Evolutionary conservation across 345 rosid genomes (phyloP).

Genomic region (Clausena lansium): DNA sequence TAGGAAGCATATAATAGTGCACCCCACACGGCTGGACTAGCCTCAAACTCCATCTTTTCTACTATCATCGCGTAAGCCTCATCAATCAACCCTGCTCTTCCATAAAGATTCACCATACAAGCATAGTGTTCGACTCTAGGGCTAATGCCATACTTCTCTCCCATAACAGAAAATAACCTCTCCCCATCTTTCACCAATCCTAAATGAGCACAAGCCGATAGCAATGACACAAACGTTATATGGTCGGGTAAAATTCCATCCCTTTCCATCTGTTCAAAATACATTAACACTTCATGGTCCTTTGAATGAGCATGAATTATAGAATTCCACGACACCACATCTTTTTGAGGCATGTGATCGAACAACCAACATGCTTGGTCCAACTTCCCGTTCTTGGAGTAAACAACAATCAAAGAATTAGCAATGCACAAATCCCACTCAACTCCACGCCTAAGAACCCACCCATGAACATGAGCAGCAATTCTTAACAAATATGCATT

Average conservation of each 20-base stretch:
- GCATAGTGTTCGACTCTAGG: slow-evolving; percentile 77
- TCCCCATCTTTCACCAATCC: slow-evolving; percentile 71
- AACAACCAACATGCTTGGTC: slow-evolving; percentile 55
- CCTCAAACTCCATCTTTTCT: slow-evolving; percentile 59
- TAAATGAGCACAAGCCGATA: slow-evolving; percentile 68
- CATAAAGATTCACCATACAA: slow-evolving; percentile 80
- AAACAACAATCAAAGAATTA: slow-evolving; percentile 66
- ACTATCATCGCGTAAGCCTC: slow-evolving; percentile 60
- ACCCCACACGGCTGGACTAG: slow-evolving; percentile 89
- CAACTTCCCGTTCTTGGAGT: slow-evolving; percentile 48
- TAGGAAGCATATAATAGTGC: slow-evolving; percentile 74
- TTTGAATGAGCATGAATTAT: slow-evolving; percentile 65
- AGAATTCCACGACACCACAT: slow-evolving; percentile 81
- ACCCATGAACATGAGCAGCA: slow-evolving; percentile 69
- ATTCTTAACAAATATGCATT: slow-evolving; percentile 38
- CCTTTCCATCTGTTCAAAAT: slow-evolving; percentile 62
- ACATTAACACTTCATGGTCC: slow-evolving; percentile 42
- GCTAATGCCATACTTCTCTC: slow-evolving; percentile 37
- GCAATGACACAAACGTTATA: slow-evolving; percentile 70
- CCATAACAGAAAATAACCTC: slow-evolving; percentile 54
- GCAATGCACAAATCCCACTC: slow-evolving; percentile 57
- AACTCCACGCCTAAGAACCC: slow-evolving; percentile 57
- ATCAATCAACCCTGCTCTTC: slow-evolving; percentile 59
- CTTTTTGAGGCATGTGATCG: slow-evolving; percentile 60
- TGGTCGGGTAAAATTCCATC: slow-evolving; percentile 45